Percentiles rank a stretch among this genome's conserved stretches.
Evolutionary conservation across 2,329 filamentous ascomycete species (phyloP).

Genomic region (Colletotrichum coccodes): DNA sequence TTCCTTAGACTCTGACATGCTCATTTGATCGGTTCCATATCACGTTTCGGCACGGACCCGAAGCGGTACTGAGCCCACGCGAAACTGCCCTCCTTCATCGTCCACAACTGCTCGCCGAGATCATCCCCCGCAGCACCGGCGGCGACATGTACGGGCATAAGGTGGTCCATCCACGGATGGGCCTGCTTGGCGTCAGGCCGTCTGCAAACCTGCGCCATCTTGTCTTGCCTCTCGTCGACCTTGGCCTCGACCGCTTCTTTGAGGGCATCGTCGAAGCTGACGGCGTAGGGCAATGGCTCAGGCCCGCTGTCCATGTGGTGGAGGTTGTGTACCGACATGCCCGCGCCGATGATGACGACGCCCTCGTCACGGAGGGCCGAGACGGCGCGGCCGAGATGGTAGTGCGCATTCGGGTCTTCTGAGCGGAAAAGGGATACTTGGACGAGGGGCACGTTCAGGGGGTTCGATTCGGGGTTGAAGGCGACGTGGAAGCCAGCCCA

Average conservation of each 20-base stretch:
- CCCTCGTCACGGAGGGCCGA: constrained; percentile 73
- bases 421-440: constrained; percentile 76
- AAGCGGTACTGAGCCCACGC: constrained; percentile 61
- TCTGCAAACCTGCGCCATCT: constrained; percentile 50
- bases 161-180: constrained; percentile 60
- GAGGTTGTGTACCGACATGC: constrained; percentile 81
- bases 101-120: constrained; percentile 54
- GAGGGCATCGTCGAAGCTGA: constrained; percentile 71
- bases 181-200: constrained; percentile 58
- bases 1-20: not conserved
- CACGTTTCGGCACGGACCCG: constrained; percentile 36
- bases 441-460: constrained; percentile 73
- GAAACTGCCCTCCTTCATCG: constrained; percentile 54
- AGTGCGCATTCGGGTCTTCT: constrained; percentile 74
- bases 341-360: constrained; percentile 75
- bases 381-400: constrained; percentile 73
- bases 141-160: constrained; percentile 59
- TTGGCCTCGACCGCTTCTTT: constrained; percentile 50
- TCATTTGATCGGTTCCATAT: not conserved
- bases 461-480: constrained; percentile 70
- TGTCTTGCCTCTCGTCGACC: constrained; percentile 48
- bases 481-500: constrained; percentile 75
- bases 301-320: constrained; percentile 59
- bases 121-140: constrained; percentile 58
- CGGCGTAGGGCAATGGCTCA: constrained; percentile 63